phyloP scores from a whole-genome alignment of 805 yeast genomes.

The Clavispora fructus region DNA sequence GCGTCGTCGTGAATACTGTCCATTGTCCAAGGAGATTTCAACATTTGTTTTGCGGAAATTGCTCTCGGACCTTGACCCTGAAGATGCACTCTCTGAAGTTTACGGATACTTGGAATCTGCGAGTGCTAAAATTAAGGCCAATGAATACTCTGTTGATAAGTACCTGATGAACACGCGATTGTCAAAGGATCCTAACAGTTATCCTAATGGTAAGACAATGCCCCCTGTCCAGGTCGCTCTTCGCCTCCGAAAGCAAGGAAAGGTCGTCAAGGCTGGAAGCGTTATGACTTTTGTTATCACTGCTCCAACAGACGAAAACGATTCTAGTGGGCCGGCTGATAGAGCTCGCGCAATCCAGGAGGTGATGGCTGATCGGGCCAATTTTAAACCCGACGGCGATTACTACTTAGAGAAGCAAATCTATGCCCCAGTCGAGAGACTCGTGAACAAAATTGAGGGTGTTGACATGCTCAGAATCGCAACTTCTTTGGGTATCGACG shows the following conservation, averaged over 20 bases:
- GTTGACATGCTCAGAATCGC: constrained; percentile 78
- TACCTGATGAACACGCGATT: constrained; percentile 80
- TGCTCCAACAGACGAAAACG: constrained; percentile 24
- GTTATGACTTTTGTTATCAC: constrained; percentile 86
- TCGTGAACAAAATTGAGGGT: constrained; percentile 82
- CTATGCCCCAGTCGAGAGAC: constrained; percentile 83
- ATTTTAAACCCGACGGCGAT: constrained; percentile 63
- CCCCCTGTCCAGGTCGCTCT: constrained; percentile 88
- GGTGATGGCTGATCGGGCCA: constrained; percentile 46
- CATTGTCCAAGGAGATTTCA: constrained; percentile 84
- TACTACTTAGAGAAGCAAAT: constrained; percentile 86
- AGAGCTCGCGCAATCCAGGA: constrained; percentile 83
- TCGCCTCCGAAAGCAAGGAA: constrained; percentile 74
- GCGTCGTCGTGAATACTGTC: constrained; percentile 95
- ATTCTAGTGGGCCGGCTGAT: constrained; percentile 49
- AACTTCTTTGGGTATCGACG: constrained; percentile 69
- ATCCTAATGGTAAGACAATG: constrained; percentile 75
- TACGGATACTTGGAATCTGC: constrained; percentile 67
- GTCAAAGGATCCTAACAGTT: constrained; percentile 82
- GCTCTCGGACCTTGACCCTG: constrained; percentile 69
- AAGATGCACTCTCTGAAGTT: constrained; percentile 64
- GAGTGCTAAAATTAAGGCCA: constrained; percentile 49
- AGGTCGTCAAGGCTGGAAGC: constrained; percentile 80
- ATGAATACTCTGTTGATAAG: constrained; percentile 60
- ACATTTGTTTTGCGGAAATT: constrained; percentile 66